Base-by-base conservation (phyloP, 164 flowering plant species). In the Nymphaea thermarum region DNA sequence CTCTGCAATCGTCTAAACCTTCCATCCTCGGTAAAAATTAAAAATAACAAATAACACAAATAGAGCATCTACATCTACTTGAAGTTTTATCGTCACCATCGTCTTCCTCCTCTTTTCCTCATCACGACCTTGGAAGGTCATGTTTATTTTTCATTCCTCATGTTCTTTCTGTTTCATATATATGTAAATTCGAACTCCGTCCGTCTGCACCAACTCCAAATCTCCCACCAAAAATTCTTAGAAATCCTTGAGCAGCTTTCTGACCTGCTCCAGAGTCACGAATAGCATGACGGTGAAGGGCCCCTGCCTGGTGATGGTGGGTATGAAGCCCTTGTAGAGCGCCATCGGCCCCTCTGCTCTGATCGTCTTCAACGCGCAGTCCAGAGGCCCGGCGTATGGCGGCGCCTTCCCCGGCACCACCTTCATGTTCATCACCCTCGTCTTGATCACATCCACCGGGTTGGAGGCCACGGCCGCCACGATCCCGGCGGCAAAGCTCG, bases 351-450 rank as follows among this genome's bases (percentile, higher is more conserved):
- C 98, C 70, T 92, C 98, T 2, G 90, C 77, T 4, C 72, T 59
- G 4, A 92, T 82, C 12, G 93, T 92, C 82, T 88, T 84, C 76
- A 87, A 5, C 0, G 90, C 93, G 69, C 98, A 92, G 71, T 92
- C 98, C 17, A 88, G 2, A 14, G 98, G 90, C 14, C 98, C 96
- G 1, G 76, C 44, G 72, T 92, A 92, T 5, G 98, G 96, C 11
- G 94, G 78, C 66, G 76, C 78, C 66, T 47, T 66, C 36, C 90
- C 93, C 0, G 82, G 62, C 70, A 81, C 93, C 63, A 87, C 93
- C 84, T 84, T 89, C 98, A 92, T 92, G 76, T 89, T 92, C 98
- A 92, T 92, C 70, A 92, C 96, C 71, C 98, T 68, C 1, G 98
- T 92, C 76, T 92, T 92, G 4, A 92, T 85, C 78, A 92, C 98